phyloP scores from a whole-genome alignment of 257 asterid species.

The Echites panduratus region DNA sequence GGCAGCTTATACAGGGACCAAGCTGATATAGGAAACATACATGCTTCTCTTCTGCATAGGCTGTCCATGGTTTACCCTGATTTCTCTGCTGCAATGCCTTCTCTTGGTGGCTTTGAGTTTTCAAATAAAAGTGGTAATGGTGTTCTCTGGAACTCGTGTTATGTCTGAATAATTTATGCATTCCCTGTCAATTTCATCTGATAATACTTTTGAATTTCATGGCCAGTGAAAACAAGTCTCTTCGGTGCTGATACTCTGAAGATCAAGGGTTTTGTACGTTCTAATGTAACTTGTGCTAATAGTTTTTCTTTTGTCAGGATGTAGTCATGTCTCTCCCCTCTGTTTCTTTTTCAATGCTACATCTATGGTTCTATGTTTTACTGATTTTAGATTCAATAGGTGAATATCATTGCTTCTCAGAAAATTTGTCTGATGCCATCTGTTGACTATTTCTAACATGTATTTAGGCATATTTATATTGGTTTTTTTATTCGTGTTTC shows the following conservation, averaged over 20 bases:
- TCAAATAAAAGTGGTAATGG: conserved; percentile 65
- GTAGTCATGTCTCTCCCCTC: neutral
- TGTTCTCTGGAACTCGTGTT: conserved; percentile 11
- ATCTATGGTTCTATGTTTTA: too few relatives aligned
- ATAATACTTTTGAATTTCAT: conserved; percentile 23
- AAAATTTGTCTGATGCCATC: neutral
- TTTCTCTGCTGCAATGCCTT: conserved; percentile 50
- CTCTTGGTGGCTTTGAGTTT: conserved; percentile 68
- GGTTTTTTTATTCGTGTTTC: neutral
- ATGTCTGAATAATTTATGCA: neutral
- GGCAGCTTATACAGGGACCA: conserved; percentile 34
- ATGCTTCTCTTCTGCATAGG: conserved; percentile 60
- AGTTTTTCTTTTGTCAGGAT: conserved; percentile 4
- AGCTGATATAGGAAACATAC: conserved; percentile 45
- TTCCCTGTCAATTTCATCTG: neutral
- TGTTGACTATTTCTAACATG: neutral
- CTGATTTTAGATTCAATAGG: too few relatives aligned
- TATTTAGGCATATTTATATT: neutral
- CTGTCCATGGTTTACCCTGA: conserved; percentile 59
- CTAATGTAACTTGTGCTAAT: conserved; percentile 13
- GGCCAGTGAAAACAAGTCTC: conserved; percentile 59
- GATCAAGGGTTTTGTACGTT: conserved; percentile 66
- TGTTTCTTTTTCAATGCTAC: too few relatives aligned
- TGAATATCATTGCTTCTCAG: neutral
- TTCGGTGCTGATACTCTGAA: conserved; percentile 52